Evolutionary conservation across 73 alveolate species (phyloP), one percentile per base, ranked within the genome.

Genomic region (Paramecium sexaurelia): DNA sequence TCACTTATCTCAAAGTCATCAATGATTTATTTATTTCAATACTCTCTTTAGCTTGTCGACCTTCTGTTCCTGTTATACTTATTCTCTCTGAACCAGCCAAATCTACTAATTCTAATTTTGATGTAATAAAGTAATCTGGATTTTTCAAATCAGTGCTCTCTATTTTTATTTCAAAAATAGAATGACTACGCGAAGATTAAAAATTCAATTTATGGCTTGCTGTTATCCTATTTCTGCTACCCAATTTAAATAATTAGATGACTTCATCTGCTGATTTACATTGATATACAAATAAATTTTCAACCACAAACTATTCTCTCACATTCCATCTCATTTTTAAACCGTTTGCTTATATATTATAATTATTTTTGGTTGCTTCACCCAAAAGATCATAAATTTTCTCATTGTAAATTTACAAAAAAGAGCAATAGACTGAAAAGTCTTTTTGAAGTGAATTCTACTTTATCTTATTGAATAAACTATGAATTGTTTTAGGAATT

Each of bases 51-150:
- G 91, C 87, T 24, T 94, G 97, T 32, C 95, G 47, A 20, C 99
- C 99, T 95, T 95, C 96, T 17, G 97, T 97, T 45, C 98, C 99
- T 36, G 98, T 97, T 27, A 87, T 47, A 22, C 98, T 92, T 20
- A 95, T 95, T 57, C 99, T 89, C 78, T 98, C 99, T 78, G 98
- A 93, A 13, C 99, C 99, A 11, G 99, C 99, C 75, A 98, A 93
- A 94, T 98, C 99, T 0, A 98, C 99, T 33, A 98, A 90, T 83
- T 97, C 94, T 68, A 98, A 95, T 91, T 98, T 98, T 24, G 98
- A 93, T 29, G 84, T 86, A 33, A 94, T 92, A 11, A 92, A 83
- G 69, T 94, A 96, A 75, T 98, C 99, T 26, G 94, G 95, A 29
- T 95, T 93, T 15, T 93, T 90, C 6, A 75, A 55, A 26, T 96